A percentile compares a stretch with the other conserved stretches of the same genome.
These are phyloP conservation scores for Calocera cornea DNA, from an alignment of 768 basidiomycete species.

Conservation along the genomic window DNA sequence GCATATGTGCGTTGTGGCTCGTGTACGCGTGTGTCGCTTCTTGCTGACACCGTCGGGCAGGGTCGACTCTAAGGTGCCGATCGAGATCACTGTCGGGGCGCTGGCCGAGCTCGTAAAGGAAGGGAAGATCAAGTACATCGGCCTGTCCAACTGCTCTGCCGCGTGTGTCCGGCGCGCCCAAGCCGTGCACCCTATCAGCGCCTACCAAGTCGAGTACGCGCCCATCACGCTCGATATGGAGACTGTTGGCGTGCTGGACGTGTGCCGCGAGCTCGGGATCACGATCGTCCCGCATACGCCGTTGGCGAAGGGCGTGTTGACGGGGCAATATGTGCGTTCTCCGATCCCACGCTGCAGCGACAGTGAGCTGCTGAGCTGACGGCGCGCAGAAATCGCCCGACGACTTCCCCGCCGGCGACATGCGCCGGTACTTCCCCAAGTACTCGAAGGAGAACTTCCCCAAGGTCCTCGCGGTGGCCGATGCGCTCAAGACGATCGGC, in stretches of 20 bases:
- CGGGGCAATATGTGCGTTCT: slow-evolving; percentile 16
- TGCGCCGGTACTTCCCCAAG: slow-evolving; percentile 26
- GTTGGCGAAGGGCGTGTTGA: slow-evolving; percentile 28
- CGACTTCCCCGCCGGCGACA: slow-evolving; percentile 31
- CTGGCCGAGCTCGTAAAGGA: slow-evolving; percentile 14
- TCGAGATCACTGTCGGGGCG: slow-evolving; percentile 15
- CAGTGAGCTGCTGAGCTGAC: neutral
- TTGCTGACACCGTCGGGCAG: slow-evolving; percentile 7
- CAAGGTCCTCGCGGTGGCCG: slow-evolving; percentile 30
- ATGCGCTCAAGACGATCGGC: slow-evolving; percentile 27
- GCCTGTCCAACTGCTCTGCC: slow-evolving; percentile 14
- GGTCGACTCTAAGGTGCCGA: slow-evolving; percentile 16
- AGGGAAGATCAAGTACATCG: slow-evolving; percentile 15
- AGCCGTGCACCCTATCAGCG: slow-evolving; percentile 13
- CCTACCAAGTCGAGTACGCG: slow-evolving; percentile 21
- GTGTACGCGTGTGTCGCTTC: no score
- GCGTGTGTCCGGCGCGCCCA: slow-evolving; percentile 12
- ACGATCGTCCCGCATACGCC: slow-evolving; percentile 25
- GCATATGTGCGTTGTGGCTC: slow-evolving; percentile 22
- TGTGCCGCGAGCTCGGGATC: slow-evolving; percentile 22
- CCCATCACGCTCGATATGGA: slow-evolving; percentile 15
- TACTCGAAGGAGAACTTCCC: slow-evolving; percentile 35
- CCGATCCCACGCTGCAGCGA: neutral
- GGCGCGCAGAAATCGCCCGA: slow-evolving; percentile 26
- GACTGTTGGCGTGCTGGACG: slow-evolving; percentile 19